These are phyloP conservation scores for Camelina hispida DNA, from an alignment of 345 rosid genomes.

Conservation along the genomic window DNA sequence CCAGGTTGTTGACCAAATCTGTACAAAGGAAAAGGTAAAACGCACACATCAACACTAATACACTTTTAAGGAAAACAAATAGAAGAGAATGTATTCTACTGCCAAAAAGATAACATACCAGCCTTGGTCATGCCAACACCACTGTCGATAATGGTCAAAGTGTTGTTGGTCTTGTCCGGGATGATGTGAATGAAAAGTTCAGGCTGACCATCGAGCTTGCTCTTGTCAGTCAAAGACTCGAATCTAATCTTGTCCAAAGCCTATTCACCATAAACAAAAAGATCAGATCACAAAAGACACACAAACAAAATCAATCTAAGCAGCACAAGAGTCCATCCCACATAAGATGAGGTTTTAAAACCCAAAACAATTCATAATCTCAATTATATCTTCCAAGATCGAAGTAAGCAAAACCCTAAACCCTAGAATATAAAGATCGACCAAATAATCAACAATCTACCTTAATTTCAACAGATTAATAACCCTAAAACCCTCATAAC, in stretches of 20 bases:
- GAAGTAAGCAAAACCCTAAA: neutral
- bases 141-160: conserved; percentile 73
- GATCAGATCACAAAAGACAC: neutral
- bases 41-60: neutral
- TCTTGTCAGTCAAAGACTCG: conserved; percentile 85
- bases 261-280: conserved; percentile 33
- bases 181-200: conserved; percentile 85
- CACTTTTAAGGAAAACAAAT: too few relatives aligned
- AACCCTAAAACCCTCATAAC: neutral
- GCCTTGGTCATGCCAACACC: conserved; percentile 93
- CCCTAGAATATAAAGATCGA: neutral
- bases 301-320: neutral
- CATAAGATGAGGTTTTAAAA: too few relatives aligned
- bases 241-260: conserved; percentile 85
- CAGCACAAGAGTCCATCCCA: neutral
- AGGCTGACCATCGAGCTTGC: conserved; percentile 82
- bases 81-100: too few relatives aligned
- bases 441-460: neutral
- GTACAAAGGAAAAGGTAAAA: neutral
- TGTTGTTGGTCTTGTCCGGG: conserved; percentile 73
- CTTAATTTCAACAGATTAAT: neutral
- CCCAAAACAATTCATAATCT: too few relatives aligned
- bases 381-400: too few relatives aligned
- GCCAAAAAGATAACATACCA: conserved; percentile 49
- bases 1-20: conserved; percentile 91